These are phyloP conservation scores for Marasmius sp. DNA, from an alignment of 1,284 basidiomycete species.

Conservation along the genomic window DNA sequence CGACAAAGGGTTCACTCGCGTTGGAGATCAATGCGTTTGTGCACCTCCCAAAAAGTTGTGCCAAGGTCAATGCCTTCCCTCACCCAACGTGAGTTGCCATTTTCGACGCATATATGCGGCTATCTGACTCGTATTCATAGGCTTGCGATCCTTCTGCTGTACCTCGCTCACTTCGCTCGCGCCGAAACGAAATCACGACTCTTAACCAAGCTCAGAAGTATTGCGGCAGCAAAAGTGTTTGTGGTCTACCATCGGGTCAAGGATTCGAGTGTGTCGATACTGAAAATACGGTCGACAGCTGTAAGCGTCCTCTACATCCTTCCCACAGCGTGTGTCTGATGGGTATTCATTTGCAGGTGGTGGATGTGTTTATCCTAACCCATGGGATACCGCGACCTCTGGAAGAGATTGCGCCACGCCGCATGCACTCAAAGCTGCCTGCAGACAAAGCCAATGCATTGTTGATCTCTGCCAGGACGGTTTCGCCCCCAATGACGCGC, in stretches of 20 bases:
- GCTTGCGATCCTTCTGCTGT: slow-evolving; percentile 8
- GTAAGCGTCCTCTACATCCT: slow-evolving; percentile 8
- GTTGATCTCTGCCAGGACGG: slow-evolving; percentile 10
- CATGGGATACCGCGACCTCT: slow-evolving; percentile 1
- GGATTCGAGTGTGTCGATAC: slow-evolving; percentile 18
- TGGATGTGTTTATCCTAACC: slow-evolving; percentile 16
- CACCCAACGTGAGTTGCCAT: slow-evolving; percentile 9
- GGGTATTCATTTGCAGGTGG: slow-evolving; percentile 13
- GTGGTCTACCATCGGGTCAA: slow-evolving; percentile 12
- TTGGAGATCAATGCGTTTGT: slow-evolving; percentile 11
- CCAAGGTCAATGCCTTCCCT: slow-evolving; percentile 10
- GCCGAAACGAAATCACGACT: slow-evolving; percentile 8
- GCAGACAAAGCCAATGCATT: slow-evolving; percentile 15
- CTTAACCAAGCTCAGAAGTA: slow-evolving; percentile 9
- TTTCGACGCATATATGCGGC: background rate
- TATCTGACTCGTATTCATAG: background rate
- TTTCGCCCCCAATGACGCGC: background rate
- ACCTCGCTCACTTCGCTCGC: slow-evolving; percentile 17
- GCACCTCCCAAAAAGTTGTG: slow-evolving; percentile 6
- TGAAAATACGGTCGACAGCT: slow-evolving; percentile 13
- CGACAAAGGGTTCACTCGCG: slow-evolving; percentile 1
- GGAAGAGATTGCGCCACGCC: slow-evolving; percentile 17
- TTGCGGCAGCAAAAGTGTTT: slow-evolving; percentile 13
- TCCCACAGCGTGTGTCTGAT: background rate
- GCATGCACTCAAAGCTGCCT: slow-evolving; percentile 10